Base-by-base conservation (phyloP, 1,284 basidiomycete genomes). In the Irpex lacteus region DNA sequence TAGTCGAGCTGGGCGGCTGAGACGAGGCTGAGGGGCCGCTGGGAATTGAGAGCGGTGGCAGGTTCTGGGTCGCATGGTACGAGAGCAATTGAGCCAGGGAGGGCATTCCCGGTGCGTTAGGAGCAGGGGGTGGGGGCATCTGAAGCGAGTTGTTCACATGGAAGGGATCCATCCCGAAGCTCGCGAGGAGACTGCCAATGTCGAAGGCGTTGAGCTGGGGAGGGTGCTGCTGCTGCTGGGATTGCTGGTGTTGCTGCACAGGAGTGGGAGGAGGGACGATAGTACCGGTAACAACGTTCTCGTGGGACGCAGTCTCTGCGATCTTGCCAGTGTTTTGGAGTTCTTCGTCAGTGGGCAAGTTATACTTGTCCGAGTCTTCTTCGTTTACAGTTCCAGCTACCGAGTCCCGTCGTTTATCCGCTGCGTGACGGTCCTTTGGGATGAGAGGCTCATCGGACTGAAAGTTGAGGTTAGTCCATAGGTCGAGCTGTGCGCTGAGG, bases 381-480 rank as follows among this genome's bases (percentile, higher is more conserved):
- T 72, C 70, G 61, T 76, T 71, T 18, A 82, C 80, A 65, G 80
- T 77, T 56, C 73, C 70, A 15, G 73, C 71, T 40, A 69, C 67
- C 32, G 62, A 72, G 3, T 63, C 36, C 40, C 56, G 58, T 34
- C 65, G 61, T 63, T 74, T 69, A 61, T 65, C 64, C 21, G 21
- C 9, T 37, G 70, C 68, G 18, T 37, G 47, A 21, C 57, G 32
- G 15, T 70, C 69, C 55, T 71, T 71, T 18, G 66, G 63, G 54
- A 73, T 77, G 61, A 79, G 70, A 21, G 87, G 84, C 64, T 92
- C 91, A 72, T 93, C 91, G 1, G 86, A 86, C 64, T 92, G 86
- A 76, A 95, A 95, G 13, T 86, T 78, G 66, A 94, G 82, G 74
- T 90, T 90, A 7, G 91, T 90, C 93, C 93, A 95, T 59, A 93